Base-by-base conservation (phyloP, 176 grass and related monocot genomes). In the Dendrocalamus sinicus region DNA sequence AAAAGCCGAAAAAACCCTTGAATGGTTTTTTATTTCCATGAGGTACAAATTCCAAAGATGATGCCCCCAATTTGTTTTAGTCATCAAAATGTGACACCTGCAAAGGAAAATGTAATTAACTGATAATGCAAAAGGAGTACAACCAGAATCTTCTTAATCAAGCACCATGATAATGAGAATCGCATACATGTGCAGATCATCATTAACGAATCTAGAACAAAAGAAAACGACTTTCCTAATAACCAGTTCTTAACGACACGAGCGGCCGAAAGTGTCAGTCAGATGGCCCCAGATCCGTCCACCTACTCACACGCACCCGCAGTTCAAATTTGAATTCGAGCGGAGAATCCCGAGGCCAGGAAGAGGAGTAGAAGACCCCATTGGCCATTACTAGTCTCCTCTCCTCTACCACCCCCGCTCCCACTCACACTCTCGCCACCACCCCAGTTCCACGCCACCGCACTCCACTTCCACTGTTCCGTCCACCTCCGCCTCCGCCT, bases 271-370 rank as follows among this genome's bases (percentile, higher is more conserved):
- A 50, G 52, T 9, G 55, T 51, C 35, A 46, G 15, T 0, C 20
- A 41, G n/a, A 43, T 70, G 54, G 2, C n/a, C 24, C 13, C 83
- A 78, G 79, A 72, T 86, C 84, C 73, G 65, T n/a, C 15, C 51
- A 19, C 51, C 66, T 48, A 7, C 58, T 19, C 47, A 8, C 70
- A 59, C 23, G 47, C 77, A 75, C 63, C 1, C 52, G 20, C 69
- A 74, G 79, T 90, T 87, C 84, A 75, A 90, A 90, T 87, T 90
- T 79, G 83, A 90, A 87, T 79, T 26, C 63, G 80, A 84, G 91
- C 76, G 76, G 87, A 89, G 84, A 71, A 13, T 1, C 79, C 51
- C 26, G 20, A 47, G 46, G 3, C 46, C 10, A 12, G 46, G 46
- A 12, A 47, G 46, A 44, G 32, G 3, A 32, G 32, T 1, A 43